Conservation (phyloP, 2,329 filamentous ascomycete genomes). For the Ceratocystis eucalypticola region DNA sequence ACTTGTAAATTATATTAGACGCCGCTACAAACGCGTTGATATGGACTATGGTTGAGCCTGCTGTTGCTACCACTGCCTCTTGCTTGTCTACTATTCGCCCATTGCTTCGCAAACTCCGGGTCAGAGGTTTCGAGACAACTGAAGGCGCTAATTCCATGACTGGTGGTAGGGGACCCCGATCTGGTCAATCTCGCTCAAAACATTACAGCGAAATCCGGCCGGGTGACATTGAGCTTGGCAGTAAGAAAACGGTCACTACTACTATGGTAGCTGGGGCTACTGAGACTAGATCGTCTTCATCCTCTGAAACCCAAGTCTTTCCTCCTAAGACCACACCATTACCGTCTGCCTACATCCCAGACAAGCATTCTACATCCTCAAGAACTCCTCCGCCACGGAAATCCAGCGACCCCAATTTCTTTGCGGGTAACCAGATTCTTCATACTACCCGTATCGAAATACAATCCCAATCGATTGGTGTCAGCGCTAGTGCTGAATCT, state of each 20-base stretch:
- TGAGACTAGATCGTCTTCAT: conserved; percentile 12
- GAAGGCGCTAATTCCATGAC: conserved; percentile 10
- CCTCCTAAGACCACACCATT: neutral
- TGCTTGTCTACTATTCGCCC: conserved; percentile 43
- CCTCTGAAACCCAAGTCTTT: conserved; percentile 15
- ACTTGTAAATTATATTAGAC: conserved; percentile 22
- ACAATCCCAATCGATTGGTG: conserved; percentile 6
- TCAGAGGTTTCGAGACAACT: conserved; percentile 33
- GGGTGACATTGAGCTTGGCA: conserved; percentile 15
- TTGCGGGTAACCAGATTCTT: conserved; percentile 8
- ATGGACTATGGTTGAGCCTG: conserved; percentile 45
- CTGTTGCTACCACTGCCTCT: conserved; percentile 41
- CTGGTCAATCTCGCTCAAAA: conserved; percentile 24
- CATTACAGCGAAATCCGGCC: conserved; percentile 13
- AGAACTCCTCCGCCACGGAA: neutral
- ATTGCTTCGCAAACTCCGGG: conserved; percentile 35
- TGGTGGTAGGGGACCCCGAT: conserved; percentile 21
- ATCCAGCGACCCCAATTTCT: neutral
- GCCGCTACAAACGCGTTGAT: conserved; percentile 39
- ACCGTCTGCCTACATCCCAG: neutral
- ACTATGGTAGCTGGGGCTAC: conserved; percentile 15
- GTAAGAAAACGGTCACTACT: conserved; percentile 12
- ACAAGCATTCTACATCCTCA: neutral
- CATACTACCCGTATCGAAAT: conserved; percentile 15
- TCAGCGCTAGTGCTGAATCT: neutral